phyloP scores from a whole-genome alignment of 1,284 basidiomycete genomes.

The Rhodotorula glutinis region DNA sequence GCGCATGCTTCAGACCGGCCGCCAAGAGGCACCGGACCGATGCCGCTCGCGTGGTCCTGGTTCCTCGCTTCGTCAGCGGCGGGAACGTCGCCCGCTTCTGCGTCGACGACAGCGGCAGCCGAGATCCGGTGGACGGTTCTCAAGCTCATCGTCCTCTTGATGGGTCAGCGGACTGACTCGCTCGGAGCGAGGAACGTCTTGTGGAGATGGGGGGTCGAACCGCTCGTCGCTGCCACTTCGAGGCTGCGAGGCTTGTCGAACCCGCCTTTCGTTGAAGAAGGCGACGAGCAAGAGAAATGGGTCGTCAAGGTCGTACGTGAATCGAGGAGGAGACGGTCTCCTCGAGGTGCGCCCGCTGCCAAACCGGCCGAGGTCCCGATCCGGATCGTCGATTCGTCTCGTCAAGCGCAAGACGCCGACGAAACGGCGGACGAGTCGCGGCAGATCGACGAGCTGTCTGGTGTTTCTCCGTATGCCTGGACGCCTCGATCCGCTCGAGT shows the following conservation, averaged over 20 bases:
- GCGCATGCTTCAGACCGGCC: not conserved
- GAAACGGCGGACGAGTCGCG: not conserved
- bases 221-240: not conserved
- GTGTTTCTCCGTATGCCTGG: constrained; percentile 2
- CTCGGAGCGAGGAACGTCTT: constrained; percentile 24
- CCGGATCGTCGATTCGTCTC: too few species aligned
- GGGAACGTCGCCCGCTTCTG: not conserved
- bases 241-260: not conserved
- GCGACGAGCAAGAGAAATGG: not conserved
- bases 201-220: constrained; percentile 21
- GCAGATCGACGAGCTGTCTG: not conserved
- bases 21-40: not conserved
- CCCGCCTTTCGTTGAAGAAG: not conserved
- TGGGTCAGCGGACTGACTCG: constrained; percentile 16
- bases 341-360: too few species aligned
- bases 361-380: too few species aligned
- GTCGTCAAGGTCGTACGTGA: not conserved
- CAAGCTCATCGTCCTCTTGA: constrained; percentile 14
- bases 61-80: constrained; percentile 4
- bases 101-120: not conserved
- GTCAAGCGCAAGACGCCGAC: too few species aligned
- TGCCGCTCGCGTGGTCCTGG: constrained; percentile 7
- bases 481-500: not conserved
- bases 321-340: too few species aligned
- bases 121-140: constrained; percentile 13